Base-by-base conservation (phyloP, 345 rosid genomes). In the Anacardium occidentale region DNA sequence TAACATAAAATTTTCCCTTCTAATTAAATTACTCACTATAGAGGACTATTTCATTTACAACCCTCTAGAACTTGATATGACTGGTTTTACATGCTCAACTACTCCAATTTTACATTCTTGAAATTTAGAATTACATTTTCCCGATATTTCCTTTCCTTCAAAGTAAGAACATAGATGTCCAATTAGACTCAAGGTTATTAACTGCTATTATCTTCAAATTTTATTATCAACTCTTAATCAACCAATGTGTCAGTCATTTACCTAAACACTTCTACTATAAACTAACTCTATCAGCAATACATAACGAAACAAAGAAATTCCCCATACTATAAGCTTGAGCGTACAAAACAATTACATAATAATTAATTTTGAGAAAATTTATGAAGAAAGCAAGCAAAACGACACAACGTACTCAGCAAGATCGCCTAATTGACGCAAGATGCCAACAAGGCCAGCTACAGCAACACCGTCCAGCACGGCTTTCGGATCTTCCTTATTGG, bases 341-440 rank as follows among this genome's bases (percentile, higher is more conserved):
- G 21, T 20, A 14, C 15, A 14, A 17, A 25, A 58, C 42, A 37
- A 37, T 37, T 6, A 37, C 42, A 37, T 37, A 37, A 7, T 37
- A 6, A 37, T 37, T 37, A 57, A 20, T 20, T 11, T 10, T 7
- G 7, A 1, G 42, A 18, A 45, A 57, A 26, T n/a, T 62, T 7
- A 13, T 9, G 21, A 65, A 65, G 40, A 47, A 48, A 64, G 68
- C n/a, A 47, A 65, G 42, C 1, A 64, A 34, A 9, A 69, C 52
- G 18, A 42, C 14, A 42, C 14, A 37, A 85, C 90, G 24, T 84
- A 95, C 99, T 95, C 98, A 66, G 99, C 96, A 65, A 95, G 98
- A 85, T 95, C 98, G 84, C 99, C 98, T 4, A 92, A 79, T 69
- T 92, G 99, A 40, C 98, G 97, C 87, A 95, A 89, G 94, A 95